phyloP scores from a whole-genome alignment of 106 monocot genomes.

The Platanthera zijinensis region DNA sequence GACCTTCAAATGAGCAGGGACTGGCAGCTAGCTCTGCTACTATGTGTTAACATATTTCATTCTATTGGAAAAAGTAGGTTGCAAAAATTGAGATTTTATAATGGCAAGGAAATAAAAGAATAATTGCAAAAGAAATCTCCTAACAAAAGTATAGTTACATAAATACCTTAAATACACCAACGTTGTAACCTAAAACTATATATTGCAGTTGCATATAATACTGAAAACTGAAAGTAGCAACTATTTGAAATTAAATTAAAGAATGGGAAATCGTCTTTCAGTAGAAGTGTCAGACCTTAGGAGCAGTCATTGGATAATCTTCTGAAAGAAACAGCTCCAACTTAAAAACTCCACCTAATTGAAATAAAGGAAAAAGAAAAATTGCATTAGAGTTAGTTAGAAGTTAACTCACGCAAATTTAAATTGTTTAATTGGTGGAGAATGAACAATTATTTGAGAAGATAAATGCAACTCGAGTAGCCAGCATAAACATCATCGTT shows the following conservation, averaged over 20 bases:
- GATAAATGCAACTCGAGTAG: background rate
- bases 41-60: too few relatives aligned
- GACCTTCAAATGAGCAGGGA: too few relatives aligned
- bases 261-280: background rate
- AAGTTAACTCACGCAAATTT: background rate
- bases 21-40: too few relatives aligned
- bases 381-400: background rate
- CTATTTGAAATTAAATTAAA: background rate
- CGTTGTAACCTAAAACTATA: too few relatives aligned
- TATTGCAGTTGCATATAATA: too few relatives aligned
- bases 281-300: constrained; percentile 42
- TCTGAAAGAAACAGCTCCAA: constrained; percentile 94
- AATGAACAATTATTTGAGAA: background rate
- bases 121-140: too few relatives aligned
- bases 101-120: too few relatives aligned
- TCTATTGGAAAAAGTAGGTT: too few relatives aligned
- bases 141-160: too few relatives aligned
- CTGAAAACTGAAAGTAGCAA: background rate
- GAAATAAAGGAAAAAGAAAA: constrained; percentile 2
- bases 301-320: constrained; percentile 95
- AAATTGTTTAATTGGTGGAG: background rate
- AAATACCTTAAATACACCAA: too few relatives aligned
- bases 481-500: background rate
- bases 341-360: constrained; percentile 82
- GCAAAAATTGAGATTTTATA: too few relatives aligned